Evolutionary conservation across 2,329 filamentous ascomycete genomes (phyloP).

Genomic region (Neonectria faginata): DNA sequence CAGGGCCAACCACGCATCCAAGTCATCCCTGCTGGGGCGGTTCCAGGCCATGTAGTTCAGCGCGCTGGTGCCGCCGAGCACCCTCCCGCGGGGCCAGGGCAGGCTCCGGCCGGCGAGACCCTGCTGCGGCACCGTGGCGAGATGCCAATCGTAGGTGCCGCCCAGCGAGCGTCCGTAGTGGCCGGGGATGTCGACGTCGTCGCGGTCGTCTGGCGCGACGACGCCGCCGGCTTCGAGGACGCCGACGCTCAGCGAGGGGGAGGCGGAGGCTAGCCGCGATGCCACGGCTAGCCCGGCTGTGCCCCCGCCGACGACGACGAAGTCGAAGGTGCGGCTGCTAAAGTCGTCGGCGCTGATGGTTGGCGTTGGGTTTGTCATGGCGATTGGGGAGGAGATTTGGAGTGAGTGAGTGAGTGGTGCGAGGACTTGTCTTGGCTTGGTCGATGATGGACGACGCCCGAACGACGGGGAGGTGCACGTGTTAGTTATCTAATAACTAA

Average conservation of each 20-base stretch:
- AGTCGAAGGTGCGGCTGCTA: constrained; percentile 44
- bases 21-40: constrained; percentile 60
- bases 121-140: constrained; percentile 54
- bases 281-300: constrained; percentile 66
- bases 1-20: constrained; percentile 67
- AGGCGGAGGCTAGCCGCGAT: constrained; percentile 58
- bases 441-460: background rate
- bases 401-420: background rate
- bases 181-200: constrained; percentile 55
- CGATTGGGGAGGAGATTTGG: background rate
- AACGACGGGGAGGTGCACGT: background rate
- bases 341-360: constrained; percentile 40
- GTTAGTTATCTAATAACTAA: background rate
- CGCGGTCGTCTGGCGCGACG: constrained; percentile 42
- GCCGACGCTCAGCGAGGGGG: constrained; percentile 45
- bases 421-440: background rate
- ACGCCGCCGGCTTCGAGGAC: constrained; percentile 49
- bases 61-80: constrained; percentile 72
- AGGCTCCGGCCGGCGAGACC: constrained; percentile 54
- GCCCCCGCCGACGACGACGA: constrained; percentile 64
- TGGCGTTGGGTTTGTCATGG: constrained; percentile 24
- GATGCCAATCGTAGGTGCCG: constrained; percentile 55
- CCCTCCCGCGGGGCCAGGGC: constrained; percentile 58
- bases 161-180: constrained; percentile 52
- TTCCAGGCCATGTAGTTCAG: constrained; percentile 70